Evolutionary conservation across 2,329 filamentous ascomycete genomes (phyloP), one percentile per base, ranked within the genome.

Genomic region (Calonectria hawksworthii): DNA sequence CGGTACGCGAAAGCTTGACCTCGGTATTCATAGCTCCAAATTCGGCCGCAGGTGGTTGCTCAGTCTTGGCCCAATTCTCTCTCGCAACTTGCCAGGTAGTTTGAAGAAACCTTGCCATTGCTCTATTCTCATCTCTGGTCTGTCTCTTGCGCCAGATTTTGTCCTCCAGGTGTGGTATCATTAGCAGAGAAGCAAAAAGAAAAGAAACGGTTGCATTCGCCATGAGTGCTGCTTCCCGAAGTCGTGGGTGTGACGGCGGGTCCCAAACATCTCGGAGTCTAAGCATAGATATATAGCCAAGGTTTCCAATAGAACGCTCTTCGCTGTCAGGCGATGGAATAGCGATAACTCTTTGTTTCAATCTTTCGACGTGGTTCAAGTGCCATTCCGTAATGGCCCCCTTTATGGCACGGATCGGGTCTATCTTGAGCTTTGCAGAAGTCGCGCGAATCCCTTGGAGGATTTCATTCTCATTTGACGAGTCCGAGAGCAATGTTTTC

Each of bases 251-350:
- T 1, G 66, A 54, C 8, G 79, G 78, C 6, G 73, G 16, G 10
- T 65, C 18, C 77, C 78, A 79, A 13, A 52, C 32, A 4, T 23
- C 28, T 21, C 16, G 78, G 76, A 8, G 74, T 41, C 28, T 69
- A 16, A 83, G 72, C 71, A 82, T 81, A n/a, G 79, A 74, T 54
- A 82, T 71, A 21, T 82, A 74, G 9, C 80, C 81, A 28, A 81
- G 44, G 38, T 80, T 82, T 30, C 75, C 77, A 16, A 79, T 36
- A 13, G 66, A 75, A 28, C 65, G 68, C 2, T 56, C 21, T 5
- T 47, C 16, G 13, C 32, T 23, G 14, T 28, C 50, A n/a, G 28
- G 6, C 16, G 34, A 14, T 34, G 23, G 38, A 32, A 47, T 75
- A 14, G 38, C 75, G 16, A 73, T 51, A 36, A 76, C 63, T 63